Evolutionary conservation across 345 rosid genomes (phyloP), one percentile per base, ranked within the genome.

Genomic region (Populus tremula): DNA sequence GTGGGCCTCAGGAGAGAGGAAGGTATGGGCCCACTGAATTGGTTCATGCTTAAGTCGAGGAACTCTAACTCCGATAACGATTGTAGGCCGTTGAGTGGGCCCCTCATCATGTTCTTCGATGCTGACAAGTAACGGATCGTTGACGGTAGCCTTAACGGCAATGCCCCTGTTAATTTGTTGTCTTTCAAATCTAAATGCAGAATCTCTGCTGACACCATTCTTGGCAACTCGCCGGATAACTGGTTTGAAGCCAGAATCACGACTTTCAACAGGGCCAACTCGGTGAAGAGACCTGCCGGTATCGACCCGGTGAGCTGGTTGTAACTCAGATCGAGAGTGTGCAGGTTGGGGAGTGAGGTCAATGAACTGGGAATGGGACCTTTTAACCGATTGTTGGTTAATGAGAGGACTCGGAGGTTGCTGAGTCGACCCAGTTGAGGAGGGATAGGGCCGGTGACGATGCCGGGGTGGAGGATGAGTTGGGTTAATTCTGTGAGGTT

Each of bases 391-490:
- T 94, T 94, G 84, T 87, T 78, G 70, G 96, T 81, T 5, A 92
- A 82, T 79, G 98, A 91, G 69, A 94, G 74, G 84, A 92, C 90
- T 36, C 91, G 89, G 79, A 92, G 96, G 59, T 70, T 69, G 33
- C 74, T 79, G 79, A 94, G 92, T 33, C 38, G 70, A 63, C 89
- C 81, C 36, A 94, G 90, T 72, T 82, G 85, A 8, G 87, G 79
- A n/a, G 96, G 98, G 53, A 94, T 90, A 10, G 94, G 89, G 5
- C 98, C 96, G 29, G 98, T 92, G 85, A 92, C 94, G 20, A 88
- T 83, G 13, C 97, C 97, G 0, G 93, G 94, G 87, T 81, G 87
- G 71, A 94, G 92, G 78, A 94, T 18, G 84, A 94, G 90, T 50
- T 91, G 98, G 73, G 90, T 91, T 66, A 94, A 80, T 31, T 78